These are phyloP conservation scores for Dalbergia cochinchinensis DNA, from an alignment of 306 rosid genomes.

Conservation along the genomic window DNA sequence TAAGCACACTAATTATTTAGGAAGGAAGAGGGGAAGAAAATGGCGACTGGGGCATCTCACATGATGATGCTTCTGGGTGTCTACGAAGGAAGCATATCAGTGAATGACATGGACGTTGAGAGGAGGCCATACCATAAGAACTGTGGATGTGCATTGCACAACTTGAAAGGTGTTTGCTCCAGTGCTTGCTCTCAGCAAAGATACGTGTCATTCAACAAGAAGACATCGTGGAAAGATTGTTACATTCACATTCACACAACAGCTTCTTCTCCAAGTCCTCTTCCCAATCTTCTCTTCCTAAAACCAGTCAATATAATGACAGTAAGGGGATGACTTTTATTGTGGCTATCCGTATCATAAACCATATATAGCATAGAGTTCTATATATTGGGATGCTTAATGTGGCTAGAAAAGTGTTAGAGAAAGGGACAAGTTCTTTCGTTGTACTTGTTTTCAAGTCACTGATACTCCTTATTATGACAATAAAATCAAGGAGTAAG, in stretches of 20 bases:
- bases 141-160: conserved; percentile 79
- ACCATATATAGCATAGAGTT: neutral
- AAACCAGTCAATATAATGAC: conserved; percentile 2
- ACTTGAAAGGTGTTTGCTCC: conserved; percentile 40
- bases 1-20: neutral
- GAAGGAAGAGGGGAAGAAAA: conserved; percentile 28
- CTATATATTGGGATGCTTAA: neutral
- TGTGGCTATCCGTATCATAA: neutral
- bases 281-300: conserved; percentile 31
- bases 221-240: conserved; percentile 47
- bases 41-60: conserved; percentile 56
- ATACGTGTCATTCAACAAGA: conserved; percentile 54
- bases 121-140: conserved; percentile 86
- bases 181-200: conserved; percentile 39
- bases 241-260: conserved; percentile 28
- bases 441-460: conserved; percentile 18
- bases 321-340: neutral
- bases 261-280: conserved; percentile 43
- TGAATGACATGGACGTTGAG: conserved; percentile 60
- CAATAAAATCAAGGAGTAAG: conserved; percentile 15
- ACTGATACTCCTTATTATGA: neutral
- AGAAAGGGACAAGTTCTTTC: conserved; percentile 16
- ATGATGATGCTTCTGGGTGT: conserved; percentile 57
- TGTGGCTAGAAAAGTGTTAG: neutral
- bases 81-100: conserved; percentile 66